Evolutionary conservation across 768 basidiomycete genomes (phyloP).

Genomic region (Auricularia sp.): DNA sequence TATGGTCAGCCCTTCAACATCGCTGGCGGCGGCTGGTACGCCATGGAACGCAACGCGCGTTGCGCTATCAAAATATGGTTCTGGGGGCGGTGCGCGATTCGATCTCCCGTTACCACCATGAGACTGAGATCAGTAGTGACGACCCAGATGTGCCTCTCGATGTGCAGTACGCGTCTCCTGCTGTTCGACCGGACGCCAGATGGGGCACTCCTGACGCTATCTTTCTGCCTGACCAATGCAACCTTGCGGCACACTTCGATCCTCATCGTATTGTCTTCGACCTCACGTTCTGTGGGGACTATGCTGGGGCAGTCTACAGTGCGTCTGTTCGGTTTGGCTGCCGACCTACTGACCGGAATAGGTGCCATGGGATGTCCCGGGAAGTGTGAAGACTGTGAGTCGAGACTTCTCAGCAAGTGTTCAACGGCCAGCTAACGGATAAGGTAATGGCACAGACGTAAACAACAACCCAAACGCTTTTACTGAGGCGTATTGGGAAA

Average conservation of each 20-base stretch:
- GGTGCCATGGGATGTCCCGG: constrained; percentile 9
- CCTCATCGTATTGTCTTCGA: constrained; percentile 47
- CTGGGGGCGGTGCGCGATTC: constrained; percentile 23
- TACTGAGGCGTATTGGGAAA: constrained; percentile 13
- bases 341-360: constrained; percentile 26
- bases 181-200: constrained; percentile 4
- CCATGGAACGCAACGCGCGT: constrained; percentile 30
- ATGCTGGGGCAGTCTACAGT: constrained; percentile 35
- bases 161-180: constrained; percentile 19
- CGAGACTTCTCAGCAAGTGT: not conserved
- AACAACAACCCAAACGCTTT: constrained; percentile 14
- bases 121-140: constrained; percentile 20
- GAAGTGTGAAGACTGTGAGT: constrained; percentile 39
- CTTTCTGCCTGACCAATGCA: constrained; percentile 39
- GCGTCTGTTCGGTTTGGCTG: not conserved
- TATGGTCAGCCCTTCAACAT: constrained; percentile 41
- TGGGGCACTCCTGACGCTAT: constrained; percentile 41
- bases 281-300: constrained; percentile 53
- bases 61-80: constrained; percentile 53
- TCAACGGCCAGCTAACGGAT: not conserved
- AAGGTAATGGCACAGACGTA: constrained; percentile 5
- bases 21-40: constrained; percentile 52
- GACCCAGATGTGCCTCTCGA: constrained; percentile 32
- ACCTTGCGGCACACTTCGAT: constrained; percentile 43
- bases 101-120: not conserved